phyloP scores from a whole-genome alignment of 169 alveolate genomes.

The Cryptosporidium ryanae region DNA sequence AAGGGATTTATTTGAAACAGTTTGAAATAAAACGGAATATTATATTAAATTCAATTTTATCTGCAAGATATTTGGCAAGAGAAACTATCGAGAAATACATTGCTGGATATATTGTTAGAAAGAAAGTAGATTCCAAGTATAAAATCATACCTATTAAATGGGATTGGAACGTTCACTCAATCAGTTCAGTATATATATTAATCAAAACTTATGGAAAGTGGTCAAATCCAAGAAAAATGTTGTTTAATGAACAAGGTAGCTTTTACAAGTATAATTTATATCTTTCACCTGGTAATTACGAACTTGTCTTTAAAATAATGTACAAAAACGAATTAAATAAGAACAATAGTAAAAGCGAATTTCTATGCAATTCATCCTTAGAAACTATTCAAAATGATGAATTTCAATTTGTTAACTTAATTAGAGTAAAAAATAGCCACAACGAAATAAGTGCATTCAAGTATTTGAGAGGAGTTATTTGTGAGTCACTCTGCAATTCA shows the following conservation, averaged over 20 bases:
- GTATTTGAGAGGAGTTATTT: slow-evolving; percentile 21
- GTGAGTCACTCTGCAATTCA: neutral
- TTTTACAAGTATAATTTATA: slow-evolving; percentile 21
- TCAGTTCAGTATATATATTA: slow-evolving; percentile 10
- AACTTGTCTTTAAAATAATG: slow-evolving; percentile 38
- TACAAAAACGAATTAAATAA: neutral
- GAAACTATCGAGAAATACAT: slow-evolving; percentile 25
- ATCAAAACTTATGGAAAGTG: neutral
- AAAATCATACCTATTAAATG: slow-evolving; percentile 43
- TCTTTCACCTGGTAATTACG: slow-evolving; percentile 37
- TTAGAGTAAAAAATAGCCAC: slow-evolving; percentile 2
- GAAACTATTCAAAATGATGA: slow-evolving; percentile 35
- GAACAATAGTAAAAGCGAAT: neutral
- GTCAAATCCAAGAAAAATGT: slow-evolving; percentile 68
- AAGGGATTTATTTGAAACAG: neutral
- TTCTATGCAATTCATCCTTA: slow-evolving; percentile 46
- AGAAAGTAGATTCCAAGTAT: slow-evolving; percentile 19
- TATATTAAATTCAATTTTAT: slow-evolving; percentile 24
- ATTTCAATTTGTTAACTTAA: slow-evolving; percentile 37
- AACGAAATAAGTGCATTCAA: slow-evolving; percentile 37
- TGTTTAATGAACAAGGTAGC: slow-evolving; percentile 17
- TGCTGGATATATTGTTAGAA: slow-evolving; percentile 27
- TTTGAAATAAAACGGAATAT: slow-evolving; percentile 15
- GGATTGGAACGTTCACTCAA: slow-evolving; percentile 43
- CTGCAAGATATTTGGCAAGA: slow-evolving; percentile 60